Base-by-base conservation (phyloP, 2,329 filamentous ascomycete genomes). In the Sodiomyces alkalinus region DNA sequence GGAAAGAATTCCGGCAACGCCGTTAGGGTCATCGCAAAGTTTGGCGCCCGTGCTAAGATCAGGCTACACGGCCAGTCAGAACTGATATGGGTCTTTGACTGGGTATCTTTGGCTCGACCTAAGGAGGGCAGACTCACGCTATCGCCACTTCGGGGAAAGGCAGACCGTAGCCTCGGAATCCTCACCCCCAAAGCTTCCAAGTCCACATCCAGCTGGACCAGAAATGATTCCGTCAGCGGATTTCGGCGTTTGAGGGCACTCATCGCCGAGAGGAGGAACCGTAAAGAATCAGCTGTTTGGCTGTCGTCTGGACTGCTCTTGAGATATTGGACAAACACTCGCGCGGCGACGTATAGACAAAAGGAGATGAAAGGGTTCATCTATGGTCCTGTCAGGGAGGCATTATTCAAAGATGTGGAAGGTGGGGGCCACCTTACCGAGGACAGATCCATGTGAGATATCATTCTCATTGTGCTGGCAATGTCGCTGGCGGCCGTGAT, bases 361-460 rank as follows among this genome's bases (percentile, higher is more conserved):
- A 96, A 96, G 0, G 83, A 85, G 42, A 92, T 79, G 48, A 94
- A 96, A 0, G 87, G 83, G 40, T 94, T 93, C 71, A 93, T 82
- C 83, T 94, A 35, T 2, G 5, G 26, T 26, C 19, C 17, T 28
- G 33, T 55, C 33, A 49, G 39, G 22, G n/a, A 22, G 7, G 19
- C 38, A 32, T 22, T 15, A 22, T 18, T 17, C 17, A 6, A 4
- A 14, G 12, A 9, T n/a, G n/a, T n/a, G n/a, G n/a, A n/a, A n/a
- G n/a, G n/a, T n/a, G n/a, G n/a, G n/a, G n/a, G n/a, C n/a, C n/a
- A n/a, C n/a, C 80, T 56, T 67, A 93, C 86, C 33, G 68, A 57
- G 26, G 80, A 73, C 28, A 94, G 60, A 47, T 98, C 90, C 48
- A 87, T 64, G 48, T 94, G 86, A 29, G 83, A 87, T 32, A 93